These are phyloP conservation scores for Podospora pseudopauciseta DNA, from an alignment of 495 filamentous ascomycete species.

Conservation along the genomic window DNA sequence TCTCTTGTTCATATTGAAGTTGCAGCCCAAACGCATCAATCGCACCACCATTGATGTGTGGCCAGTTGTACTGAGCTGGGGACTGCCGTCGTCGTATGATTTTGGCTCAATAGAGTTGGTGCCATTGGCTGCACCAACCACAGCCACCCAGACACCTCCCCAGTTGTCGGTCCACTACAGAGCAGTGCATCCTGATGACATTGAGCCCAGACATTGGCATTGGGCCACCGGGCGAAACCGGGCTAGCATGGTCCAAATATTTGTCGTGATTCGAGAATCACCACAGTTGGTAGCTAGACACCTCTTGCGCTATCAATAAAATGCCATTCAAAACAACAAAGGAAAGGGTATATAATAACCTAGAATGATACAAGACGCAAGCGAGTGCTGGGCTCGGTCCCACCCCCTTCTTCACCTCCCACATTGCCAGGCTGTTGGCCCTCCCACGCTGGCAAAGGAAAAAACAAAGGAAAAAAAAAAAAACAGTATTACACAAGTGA, in stretches of 20 bases:
- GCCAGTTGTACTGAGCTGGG: not conserved
- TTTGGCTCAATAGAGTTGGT: not conserved
- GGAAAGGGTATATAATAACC: constrained; percentile 14
- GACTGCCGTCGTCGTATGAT: not conserved
- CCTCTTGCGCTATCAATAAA: not conserved
- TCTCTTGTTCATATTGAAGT: not conserved
- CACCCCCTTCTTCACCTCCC: not conserved
- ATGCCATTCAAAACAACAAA: not conserved
- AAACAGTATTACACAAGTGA: not conserved
- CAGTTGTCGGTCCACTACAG: not conserved
- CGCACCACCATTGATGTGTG: not conserved
- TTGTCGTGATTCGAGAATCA: not conserved
- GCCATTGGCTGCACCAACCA: not conserved
- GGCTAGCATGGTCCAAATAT: not conserved
- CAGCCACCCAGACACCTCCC: not conserved
- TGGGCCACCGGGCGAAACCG: not conserved
- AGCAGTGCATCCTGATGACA: not conserved
- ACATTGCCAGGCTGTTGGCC: not conserved
- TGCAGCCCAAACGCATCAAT: not conserved
- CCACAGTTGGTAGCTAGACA: not conserved
- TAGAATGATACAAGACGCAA: constrained; percentile 7
- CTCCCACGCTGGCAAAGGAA: not conserved
- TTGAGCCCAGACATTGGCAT: not conserved
- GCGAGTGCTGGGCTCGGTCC: not conserved
- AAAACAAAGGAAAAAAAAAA: constrained; percentile 11